Percentiles rank a stretch among this genome's conserved stretches.
phyloP scores from a whole-genome alignment of 495 filamentous ascomycete genomes.

The Pseudevernia furfuracea region DNA sequence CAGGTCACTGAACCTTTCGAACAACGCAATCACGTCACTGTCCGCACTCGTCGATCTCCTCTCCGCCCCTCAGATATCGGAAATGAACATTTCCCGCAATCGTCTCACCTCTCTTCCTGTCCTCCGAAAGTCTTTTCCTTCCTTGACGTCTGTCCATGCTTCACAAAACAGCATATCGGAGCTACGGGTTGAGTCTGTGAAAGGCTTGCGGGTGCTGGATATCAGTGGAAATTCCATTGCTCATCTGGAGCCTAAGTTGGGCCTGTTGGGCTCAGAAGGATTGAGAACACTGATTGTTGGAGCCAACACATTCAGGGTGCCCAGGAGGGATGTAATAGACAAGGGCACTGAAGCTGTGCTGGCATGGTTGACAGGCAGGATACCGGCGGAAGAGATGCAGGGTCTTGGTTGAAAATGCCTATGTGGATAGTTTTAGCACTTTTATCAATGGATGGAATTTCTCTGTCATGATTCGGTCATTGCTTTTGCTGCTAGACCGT shows the following conservation, averaged over 20 bases:
- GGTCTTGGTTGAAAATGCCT: background rate
- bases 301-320: slow-evolving; percentile 78
- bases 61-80: slow-evolving; percentile 60
- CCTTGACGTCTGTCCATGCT: slow-evolving; percentile 56
- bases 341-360: slow-evolving; percentile 84
- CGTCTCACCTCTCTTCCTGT: slow-evolving; percentile 58
- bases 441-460: background rate
- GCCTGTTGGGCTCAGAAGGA: slow-evolving; percentile 56
- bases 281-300: slow-evolving; percentile 56
- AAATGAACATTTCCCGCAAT: slow-evolving; percentile 75
- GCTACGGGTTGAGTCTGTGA: slow-evolving; percentile 63
- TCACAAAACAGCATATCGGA: slow-evolving; percentile 69
- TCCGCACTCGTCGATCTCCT: slow-evolving; percentile 55
- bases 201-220: slow-evolving; percentile 69
- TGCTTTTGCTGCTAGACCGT: background rate
- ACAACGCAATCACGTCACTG: slow-evolving; percentile 60
- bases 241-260: slow-evolving; percentile 67
- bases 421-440: background rate
- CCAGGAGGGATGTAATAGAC: slow-evolving; percentile 76
- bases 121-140: slow-evolving; percentile 53
- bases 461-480: background rate
- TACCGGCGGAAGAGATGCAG: slow-evolving; percentile 53
- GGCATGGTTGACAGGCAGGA: slow-evolving; percentile 70
- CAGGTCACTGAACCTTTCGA: slow-evolving; percentile 62
- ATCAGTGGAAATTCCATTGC: slow-evolving; percentile 76